Base-by-base conservation (phyloP, 192 early-diverging fungal species). In the Coemansia sp. region DNA sequence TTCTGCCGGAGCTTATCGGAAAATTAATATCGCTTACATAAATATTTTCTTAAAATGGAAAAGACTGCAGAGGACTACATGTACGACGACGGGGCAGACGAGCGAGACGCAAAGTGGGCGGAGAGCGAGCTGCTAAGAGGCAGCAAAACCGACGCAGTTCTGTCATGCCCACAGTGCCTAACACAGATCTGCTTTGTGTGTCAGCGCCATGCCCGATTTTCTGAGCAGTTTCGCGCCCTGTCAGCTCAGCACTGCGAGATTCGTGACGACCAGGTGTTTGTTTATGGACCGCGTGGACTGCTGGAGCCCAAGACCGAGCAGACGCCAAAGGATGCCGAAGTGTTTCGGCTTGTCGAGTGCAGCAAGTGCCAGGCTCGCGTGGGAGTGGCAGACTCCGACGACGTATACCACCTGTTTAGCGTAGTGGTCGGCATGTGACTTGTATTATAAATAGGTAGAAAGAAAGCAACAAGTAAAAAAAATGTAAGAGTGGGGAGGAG, bases 151-250 rank as follows among this genome's bases (percentile, higher is more conserved):
- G 78, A 81, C 37, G 78, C 78, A 2, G 63, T 81, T n/a, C 78
- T 81, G 14, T 65, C 73, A 3, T 81, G 78, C 39, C 73, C 78
- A 14, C 38, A 55, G 40, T 81, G 78, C 67, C 75, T 81, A 14
- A 63, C 51, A 8, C 78, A 81, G 57, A 60, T 81, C 33, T 81
- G 78, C 51, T 76, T 81, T 67, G 65, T 68, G 7, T 81, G 78
- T 37, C 78, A 81, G 50, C 50, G 35, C 3, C 78, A 81, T 10
- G 33, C 65, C 1, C 24, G 59, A 1, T 81, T 42, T 38, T n/a
- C 46, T 0, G 73, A 70, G 24, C 78, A 81, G 70, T 81, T 59
- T 53, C 62, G 78, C 13, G 73, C 78, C 2, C 40, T 63, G 20
- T 63, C 73, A 0, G 60, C 70, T 0, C 58, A 24, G 42, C 66